Conservation (phyloP, 257 asterid species). For the Solanum chilense region DNA sequence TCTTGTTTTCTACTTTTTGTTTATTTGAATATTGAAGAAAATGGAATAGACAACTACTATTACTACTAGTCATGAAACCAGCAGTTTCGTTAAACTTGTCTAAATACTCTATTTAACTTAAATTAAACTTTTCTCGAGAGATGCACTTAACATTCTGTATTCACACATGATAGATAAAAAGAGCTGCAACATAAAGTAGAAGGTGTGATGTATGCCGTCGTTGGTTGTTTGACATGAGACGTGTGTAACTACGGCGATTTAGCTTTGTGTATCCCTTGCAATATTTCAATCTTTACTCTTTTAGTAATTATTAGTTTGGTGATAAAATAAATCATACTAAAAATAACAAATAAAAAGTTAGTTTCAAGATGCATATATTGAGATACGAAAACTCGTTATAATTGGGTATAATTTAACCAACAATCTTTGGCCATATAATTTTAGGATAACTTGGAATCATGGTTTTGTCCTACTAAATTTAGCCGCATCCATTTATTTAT, state of each 20-base stretch:
- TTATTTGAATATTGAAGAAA: background rate
- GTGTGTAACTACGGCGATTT: background rate
- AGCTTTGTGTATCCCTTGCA: background rate
- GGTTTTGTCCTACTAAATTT: background rate
- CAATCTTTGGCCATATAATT: background rate
- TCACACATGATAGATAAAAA: no score
- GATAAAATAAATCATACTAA: background rate
- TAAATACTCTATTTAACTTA: no score
- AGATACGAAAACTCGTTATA: background rate
- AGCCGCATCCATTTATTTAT: background rate
- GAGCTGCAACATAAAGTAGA: no score
- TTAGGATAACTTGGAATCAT: background rate
- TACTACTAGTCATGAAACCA: background rate
- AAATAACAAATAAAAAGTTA: background rate
- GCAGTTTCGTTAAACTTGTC: background rate
- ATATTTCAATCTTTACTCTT: background rate
- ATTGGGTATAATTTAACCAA: background rate
- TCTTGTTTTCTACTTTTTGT: background rate
- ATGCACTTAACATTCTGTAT: background rate
- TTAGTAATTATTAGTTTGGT: background rate
- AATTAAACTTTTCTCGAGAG: no score
- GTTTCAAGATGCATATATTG: background rate
- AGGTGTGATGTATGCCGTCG: background rate
- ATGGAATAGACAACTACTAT: background rate
- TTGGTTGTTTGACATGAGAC: background rate